Percentiles rank a stretch among this genome's conserved stretches.
These are phyloP conservation scores for Clonostachys chloroleuca DNA, from an alignment of 2,329 filamentous ascomycete genomes.

Conservation along the genomic window DNA sequence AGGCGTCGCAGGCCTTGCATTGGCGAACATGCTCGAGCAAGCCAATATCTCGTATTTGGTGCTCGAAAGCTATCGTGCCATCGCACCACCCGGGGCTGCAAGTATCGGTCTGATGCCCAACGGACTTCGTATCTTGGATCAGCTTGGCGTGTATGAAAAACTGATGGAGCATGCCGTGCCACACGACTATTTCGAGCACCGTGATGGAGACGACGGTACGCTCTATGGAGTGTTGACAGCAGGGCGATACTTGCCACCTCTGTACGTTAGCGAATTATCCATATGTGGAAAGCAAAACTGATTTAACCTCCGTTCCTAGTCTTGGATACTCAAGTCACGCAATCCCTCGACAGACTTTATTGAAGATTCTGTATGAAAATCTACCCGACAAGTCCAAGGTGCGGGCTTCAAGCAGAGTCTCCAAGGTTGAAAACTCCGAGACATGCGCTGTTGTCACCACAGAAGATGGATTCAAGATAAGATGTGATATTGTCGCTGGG, in stretches of 20 bases:
- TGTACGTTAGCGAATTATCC: too few relatives aligned
- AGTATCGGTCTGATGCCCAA: constrained; percentile 38
- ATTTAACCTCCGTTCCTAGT: neutral
- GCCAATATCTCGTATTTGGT: constrained; percentile 41
- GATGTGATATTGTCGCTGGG: constrained; percentile 24
- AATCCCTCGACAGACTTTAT: constrained; percentile 24
- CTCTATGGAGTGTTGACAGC: too few relatives aligned
- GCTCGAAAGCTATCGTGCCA: constrained; percentile 33
- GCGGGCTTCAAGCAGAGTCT: constrained; percentile 7
- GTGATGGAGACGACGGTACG: too few relatives aligned
- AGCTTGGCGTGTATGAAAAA: constrained; percentile 27
- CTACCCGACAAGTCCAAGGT: constrained; percentile 18
- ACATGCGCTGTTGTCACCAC: neutral
- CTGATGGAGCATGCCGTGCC: too few relatives aligned
- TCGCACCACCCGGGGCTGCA: constrained; percentile 41
- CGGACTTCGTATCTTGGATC: constrained; percentile 40
- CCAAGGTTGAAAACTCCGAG: constrained; percentile 2
- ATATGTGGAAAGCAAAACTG: too few relatives aligned
- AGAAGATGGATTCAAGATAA: constrained; percentile 11
- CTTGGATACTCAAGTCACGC: constrained; percentile 21
- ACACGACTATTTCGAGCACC: too few relatives aligned
- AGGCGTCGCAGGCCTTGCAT: constrained; percentile 33
- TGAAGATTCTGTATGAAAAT: constrained; percentile 24
- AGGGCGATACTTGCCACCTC: too few relatives aligned
- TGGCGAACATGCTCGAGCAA: constrained; percentile 30